Conservation (phyloP, 768 basidiomycete species). For the Trametes villosa region DNA sequence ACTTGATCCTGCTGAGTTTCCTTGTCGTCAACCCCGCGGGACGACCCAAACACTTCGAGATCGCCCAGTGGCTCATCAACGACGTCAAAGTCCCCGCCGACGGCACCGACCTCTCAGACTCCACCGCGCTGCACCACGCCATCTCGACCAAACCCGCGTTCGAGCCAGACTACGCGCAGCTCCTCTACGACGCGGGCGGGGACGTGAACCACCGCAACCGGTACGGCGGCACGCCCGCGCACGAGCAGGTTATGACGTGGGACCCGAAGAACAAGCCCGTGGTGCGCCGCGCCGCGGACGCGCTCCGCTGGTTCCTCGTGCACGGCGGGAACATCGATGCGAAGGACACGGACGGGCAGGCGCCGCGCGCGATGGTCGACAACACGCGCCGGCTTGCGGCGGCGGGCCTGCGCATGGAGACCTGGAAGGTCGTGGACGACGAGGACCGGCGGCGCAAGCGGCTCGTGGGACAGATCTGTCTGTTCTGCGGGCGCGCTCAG, state of each 20-base stretch:
- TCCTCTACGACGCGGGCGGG: constrained; percentile 47
- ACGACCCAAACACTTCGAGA: constrained; percentile 32
- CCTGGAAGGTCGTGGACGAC: constrained; percentile 28
- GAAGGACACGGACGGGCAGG: constrained; percentile 43
- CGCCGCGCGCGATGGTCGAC: constrained; percentile 32
- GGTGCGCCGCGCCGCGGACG: constrained; percentile 32
- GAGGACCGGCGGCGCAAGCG: constrained; percentile 39
- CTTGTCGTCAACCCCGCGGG: constrained; percentile 31
- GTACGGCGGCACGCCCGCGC: constrained; percentile 44
- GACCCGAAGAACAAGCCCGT: constrained; percentile 21
- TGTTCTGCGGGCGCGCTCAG: constrained; percentile 40
- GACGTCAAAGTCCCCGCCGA: constrained; percentile 43
- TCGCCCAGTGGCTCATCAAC: constrained; percentile 41
- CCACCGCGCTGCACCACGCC: constrained; percentile 44
- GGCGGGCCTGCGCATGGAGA: constrained; percentile 9
- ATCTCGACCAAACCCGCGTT: constrained; percentile 47
- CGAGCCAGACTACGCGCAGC: constrained; percentile 47
- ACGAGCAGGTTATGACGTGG: constrained; percentile 43
- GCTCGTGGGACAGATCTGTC: constrained; percentile 36
- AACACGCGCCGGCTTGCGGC: not conserved
- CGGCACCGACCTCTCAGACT: constrained; percentile 45
- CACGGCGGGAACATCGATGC: constrained; percentile 46
- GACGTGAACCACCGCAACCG: constrained; percentile 47
- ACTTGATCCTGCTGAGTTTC: constrained; percentile 41
- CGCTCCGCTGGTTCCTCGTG: constrained; percentile 44